Base-by-base conservation (phyloP, 768 basidiomycete species). In the Scleroderma citrinum region DNA sequence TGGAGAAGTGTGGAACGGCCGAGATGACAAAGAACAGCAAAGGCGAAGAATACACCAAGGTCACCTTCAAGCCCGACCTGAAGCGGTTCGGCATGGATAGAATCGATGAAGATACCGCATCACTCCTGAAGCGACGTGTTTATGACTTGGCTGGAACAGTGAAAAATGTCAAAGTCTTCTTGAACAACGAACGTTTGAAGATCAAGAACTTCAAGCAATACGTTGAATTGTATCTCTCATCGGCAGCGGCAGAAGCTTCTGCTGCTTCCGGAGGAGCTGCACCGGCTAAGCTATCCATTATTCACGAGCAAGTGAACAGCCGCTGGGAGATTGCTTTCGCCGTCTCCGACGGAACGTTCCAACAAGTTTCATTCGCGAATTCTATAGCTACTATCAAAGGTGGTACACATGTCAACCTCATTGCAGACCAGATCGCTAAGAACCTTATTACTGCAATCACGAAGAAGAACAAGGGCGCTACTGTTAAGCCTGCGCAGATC, bases 391-490 rank as follows among this genome's bases (percentile, higher is more conserved):
- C 96, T 2, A 90, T 78, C 51, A 99, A 98, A 63, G 96, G 96
- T 44, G 96, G 96, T 45, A 92, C 90, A 0, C 96, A 99, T 63
- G 95, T 99, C 56, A 76, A 72, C 20, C 72, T 79, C 54, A 78
- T 98, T 51, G 77, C 92, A 0, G 92, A 94, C 68, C 92, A 94
- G 65, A 77, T 99, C 45, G 82, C 92, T 19, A 93, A 94, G 68
- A 81, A 78, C 53, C 71, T 98, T 30, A 76, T 93, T 53, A 71
- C 85, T 13, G 77, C 79, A 7, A 92, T 98, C 56, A 73, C 82
- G 63, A 97, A 97, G 82, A 98, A 95, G 81, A 96, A 99, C 74
- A 97, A 96, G 71, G 92, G 76, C 3, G 92, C 93, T n/a, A 78
- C 87, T 1, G 87, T 98, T 60, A 98, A 97, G 66, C 78, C 90